These are phyloP conservation scores for Pseudocercospora pini-densiflorae DNA, from an alignment of 2,329 filamentous ascomycete genomes.

Conservation along the genomic window DNA sequence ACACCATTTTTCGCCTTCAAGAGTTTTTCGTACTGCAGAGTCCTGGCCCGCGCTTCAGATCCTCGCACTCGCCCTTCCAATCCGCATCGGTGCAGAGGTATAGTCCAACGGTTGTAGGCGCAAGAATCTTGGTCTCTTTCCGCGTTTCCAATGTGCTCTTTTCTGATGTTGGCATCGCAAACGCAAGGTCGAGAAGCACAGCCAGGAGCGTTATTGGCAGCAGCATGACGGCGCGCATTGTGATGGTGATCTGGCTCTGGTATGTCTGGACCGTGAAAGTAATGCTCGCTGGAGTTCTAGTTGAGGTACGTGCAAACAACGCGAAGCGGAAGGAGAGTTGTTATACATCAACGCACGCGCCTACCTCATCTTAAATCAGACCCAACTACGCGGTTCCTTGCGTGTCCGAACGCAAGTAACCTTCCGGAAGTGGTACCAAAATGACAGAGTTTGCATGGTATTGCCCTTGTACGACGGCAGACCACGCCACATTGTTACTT, in stretches of 20 bases:
- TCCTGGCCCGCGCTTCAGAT: slow-evolving; percentile 24
- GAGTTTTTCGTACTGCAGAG: slow-evolving; percentile 26
- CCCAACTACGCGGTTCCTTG: slow-evolving; percentile 8
- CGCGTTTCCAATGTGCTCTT: slow-evolving; percentile 9
- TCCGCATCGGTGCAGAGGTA: slow-evolving; percentile 27
- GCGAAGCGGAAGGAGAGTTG: not conserved
- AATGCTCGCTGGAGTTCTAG: not conserved
- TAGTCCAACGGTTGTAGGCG: slow-evolving; percentile 24
- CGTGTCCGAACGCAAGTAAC: slow-evolving; percentile 6
- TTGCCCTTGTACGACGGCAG: slow-evolving; percentile 2
- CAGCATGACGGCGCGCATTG: slow-evolving; percentile 7
- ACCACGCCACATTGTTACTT: slow-evolving; percentile 8
- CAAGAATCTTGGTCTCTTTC: slow-evolving; percentile 23
- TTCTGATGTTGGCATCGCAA: slow-evolving; percentile 14
- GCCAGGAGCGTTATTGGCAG: slow-evolving; percentile 13
- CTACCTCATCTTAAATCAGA: slow-evolving; percentile 7
- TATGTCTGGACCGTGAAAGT: not conserved
- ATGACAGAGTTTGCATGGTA: slow-evolving; percentile 6
- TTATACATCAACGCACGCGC: slow-evolving; percentile 5
- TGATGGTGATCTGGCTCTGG: not conserved
- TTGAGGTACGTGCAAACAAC: not conserved
- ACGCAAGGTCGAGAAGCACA: slow-evolving; percentile 10
- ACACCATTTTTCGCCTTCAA: not conserved
- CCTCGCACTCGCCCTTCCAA: slow-evolving; percentile 25
- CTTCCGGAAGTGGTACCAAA: slow-evolving; percentile 1